Conservation (phyloP, 2,329 filamentous ascomycete species). For the Colletotrichum sojae region DNA sequence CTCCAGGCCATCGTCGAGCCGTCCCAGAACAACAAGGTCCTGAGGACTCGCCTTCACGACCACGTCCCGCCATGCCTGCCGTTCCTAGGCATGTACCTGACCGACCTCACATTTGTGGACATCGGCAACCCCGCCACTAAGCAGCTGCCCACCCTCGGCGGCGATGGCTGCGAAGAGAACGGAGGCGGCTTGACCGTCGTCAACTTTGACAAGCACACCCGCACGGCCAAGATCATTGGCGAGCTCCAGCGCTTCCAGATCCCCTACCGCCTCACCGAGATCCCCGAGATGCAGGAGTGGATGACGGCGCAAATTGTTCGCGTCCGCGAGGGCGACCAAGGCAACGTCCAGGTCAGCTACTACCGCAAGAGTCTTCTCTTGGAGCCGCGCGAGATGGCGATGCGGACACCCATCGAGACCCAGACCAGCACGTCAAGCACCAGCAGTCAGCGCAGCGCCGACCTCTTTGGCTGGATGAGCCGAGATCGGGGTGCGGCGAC, state of each 20-base stretch:
- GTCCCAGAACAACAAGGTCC: slow-evolving; percentile 89
- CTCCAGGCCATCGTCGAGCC: slow-evolving; percentile 91
- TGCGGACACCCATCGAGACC: slow-evolving; percentile 50
- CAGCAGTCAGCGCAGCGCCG: slow-evolving; percentile 50
- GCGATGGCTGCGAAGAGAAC: slow-evolving; percentile 68
- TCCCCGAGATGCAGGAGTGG: slow-evolving; percentile 95
- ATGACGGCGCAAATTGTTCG: slow-evolving; percentile 84
- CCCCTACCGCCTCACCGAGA: slow-evolving; percentile 85
- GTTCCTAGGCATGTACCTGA: slow-evolving; percentile 96
- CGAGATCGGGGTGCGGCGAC: slow-evolving; percentile 56
- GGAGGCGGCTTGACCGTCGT: slow-evolving; percentile 82
- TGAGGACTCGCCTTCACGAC: slow-evolving; percentile 86
- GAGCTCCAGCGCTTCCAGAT: slow-evolving; percentile 97
- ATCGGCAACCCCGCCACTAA: slow-evolving; percentile 92
- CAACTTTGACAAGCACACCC: slow-evolving; percentile 98
- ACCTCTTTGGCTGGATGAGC: slow-evolving; percentile 67
- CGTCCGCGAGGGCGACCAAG: slow-evolving; percentile 73
- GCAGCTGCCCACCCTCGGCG: slow-evolving; percentile 70
- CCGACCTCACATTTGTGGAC: slow-evolving; percentile 95
- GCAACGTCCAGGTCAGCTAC: slow-evolving; percentile 72
- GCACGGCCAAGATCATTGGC: slow-evolving; percentile 94
- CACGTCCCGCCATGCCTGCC: slow-evolving; percentile 93
- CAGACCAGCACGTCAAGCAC: slow-evolving; percentile 37
- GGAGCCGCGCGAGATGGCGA: slow-evolving; percentile 76
- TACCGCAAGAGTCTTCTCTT: slow-evolving; percentile 89